A percentile compares a stretch with the other conserved stretches of the same genome.
Conservation (phyloP, 495 filamentous ascomycete species). For the Neurospora sp. region DNA sequence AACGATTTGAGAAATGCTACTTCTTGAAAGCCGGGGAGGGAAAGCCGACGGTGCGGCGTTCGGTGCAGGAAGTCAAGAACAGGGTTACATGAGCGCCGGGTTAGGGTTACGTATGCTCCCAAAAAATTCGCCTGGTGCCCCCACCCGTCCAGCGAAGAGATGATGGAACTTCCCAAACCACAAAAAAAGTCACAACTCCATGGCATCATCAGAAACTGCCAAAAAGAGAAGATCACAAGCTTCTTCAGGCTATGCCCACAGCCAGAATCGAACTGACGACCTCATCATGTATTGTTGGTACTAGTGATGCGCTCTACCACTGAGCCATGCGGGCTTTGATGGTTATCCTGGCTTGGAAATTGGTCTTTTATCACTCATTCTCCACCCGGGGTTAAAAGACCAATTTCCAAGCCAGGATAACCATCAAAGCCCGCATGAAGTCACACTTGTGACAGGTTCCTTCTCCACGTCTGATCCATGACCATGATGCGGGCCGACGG, state of each 20-base stretch:
- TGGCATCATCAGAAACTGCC: neutral
- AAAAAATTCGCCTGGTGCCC: neutral
- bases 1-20: no score
- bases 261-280: no score
- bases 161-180: neutral
- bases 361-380: neutral
- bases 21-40: no score
- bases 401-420: neutral
- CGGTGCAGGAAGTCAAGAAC: no score
- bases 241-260: neutral
- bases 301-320: no score
- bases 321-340: neutral
- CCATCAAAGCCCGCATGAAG: neutral
- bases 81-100: no score
- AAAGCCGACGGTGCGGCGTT: no score
- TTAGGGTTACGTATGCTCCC: no score
- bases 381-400: neutral
- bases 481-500: neutral
- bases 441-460: neutral
- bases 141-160: neutral
- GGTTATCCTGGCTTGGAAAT: neutral
- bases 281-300: no score
- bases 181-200: neutral
- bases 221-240: neutral
- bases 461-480: neutral